phyloP scores from a whole-genome alignment of 1,284 basidiomycete genomes.

The Puccinia horiana region DNA sequence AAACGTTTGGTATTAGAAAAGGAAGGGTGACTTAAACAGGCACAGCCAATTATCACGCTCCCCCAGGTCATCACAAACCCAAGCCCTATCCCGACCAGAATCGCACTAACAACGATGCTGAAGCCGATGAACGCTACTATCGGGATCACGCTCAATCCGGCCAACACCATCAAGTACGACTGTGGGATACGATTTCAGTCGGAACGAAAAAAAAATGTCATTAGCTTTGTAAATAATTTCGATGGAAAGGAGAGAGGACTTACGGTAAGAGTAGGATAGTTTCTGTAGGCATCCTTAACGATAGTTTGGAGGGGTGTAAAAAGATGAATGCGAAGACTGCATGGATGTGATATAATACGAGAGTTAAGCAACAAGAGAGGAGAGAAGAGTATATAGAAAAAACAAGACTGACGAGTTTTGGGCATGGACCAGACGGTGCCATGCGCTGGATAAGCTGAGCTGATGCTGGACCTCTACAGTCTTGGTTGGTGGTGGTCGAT shows the following conservation, averaged over 20 bases:
- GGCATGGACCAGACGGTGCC: too few relatives aligned
- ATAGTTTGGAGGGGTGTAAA: conserved; percentile 20
- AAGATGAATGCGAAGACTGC: conserved; percentile 18
- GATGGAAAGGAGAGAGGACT: not conserved
- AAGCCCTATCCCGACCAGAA: conserved; percentile 50
- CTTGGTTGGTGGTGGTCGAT: too few relatives aligned
- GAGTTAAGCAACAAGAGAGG: not conserved
- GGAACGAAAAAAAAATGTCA: not conserved
- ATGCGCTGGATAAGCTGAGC: too few relatives aligned
- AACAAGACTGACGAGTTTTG: not conserved
- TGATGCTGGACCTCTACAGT: too few relatives aligned
- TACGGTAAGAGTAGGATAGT: conserved; percentile 42
- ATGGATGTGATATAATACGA: too few relatives aligned
- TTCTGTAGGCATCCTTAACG: conserved; percentile 47
- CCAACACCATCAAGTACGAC: conserved; percentile 50
- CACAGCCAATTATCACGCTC: conserved; percentile 37
- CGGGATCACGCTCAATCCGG: conserved; percentile 50
- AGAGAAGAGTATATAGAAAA: not conserved
- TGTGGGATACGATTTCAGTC: not conserved
- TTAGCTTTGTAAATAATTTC: too few relatives aligned
- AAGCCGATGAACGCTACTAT: conserved; percentile 51
- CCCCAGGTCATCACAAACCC: conserved; percentile 48
- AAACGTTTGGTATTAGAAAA: too few relatives aligned
- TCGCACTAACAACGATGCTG: conserved; percentile 49
- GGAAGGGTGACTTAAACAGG: conserved; percentile 24